A percentile compares a stretch with the other conserved stretches of the same genome.
These are phyloP conservation scores for Solanum rostratum DNA, from an alignment of 257 asterid species.

Conservation along the genomic window DNA sequence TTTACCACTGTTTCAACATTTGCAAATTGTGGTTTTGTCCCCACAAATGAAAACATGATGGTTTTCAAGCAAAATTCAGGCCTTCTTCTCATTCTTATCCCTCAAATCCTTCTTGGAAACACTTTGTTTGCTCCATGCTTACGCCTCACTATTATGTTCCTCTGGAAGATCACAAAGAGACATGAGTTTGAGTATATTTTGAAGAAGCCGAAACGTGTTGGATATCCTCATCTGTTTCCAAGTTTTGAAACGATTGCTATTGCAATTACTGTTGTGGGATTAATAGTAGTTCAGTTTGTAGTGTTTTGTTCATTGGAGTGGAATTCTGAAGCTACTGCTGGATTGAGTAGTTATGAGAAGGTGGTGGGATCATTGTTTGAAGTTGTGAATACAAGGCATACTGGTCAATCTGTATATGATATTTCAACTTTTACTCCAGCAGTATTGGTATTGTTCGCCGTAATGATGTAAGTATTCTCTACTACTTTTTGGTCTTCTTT, in stretches of 20 bases:
- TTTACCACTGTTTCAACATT: conserved; percentile 43
- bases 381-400: conserved; percentile 43
- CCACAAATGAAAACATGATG: conserved; percentile 52
- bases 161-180: conserved; percentile 9
- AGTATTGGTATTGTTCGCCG: conserved; percentile 22
- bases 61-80: conserved; percentile 33
- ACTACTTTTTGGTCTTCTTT: neutral
- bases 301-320: conserved; percentile 30
- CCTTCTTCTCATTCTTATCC: conserved; percentile 31
- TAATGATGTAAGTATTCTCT: conserved; percentile 36
- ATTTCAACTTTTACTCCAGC: conserved; percentile 25
- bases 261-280: conserved; percentile 19
- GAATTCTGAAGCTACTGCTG: conserved; percentile 14
- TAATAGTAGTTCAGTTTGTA: conserved; percentile 19
- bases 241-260: conserved; percentile 2
- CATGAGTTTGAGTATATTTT: conserved; percentile 15
- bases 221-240: conserved; percentile 25
- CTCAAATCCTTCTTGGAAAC: conserved; percentile 45
- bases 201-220: conserved; percentile 10
- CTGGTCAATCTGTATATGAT: conserved; percentile 41
- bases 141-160: conserved; percentile 9
- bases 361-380: conserved; percentile 33
- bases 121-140: conserved; percentile 35
- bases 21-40: conserved; percentile 43
- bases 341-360: conserved; percentile 23